phyloP scores from a whole-genome alignment of 2,329 filamentous ascomycete species.

The Scedosporium dehoogii region DNA sequence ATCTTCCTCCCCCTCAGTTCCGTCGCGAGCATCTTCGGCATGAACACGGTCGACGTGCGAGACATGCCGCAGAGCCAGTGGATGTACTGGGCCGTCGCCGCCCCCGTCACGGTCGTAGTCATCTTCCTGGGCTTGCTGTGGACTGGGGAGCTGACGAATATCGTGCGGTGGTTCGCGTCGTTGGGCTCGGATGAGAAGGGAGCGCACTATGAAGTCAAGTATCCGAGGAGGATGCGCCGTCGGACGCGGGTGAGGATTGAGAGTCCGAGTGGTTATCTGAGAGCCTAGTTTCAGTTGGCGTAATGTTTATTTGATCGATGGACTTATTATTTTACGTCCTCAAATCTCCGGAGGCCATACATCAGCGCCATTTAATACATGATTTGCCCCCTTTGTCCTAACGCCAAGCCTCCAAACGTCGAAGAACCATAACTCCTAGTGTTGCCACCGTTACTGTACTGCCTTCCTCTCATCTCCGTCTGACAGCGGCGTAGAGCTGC shows the following conservation, averaged over 20 bases:
- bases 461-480: too few relatives aligned
- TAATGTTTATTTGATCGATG: too few relatives aligned
- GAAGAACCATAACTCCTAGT: too few relatives aligned
- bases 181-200: background rate
- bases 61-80: conserved; percentile 38
- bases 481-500: too few relatives aligned
- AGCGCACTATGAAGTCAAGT: background rate
- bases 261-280: too few relatives aligned
- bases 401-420: too few relatives aligned
- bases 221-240: background rate
- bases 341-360: too few relatives aligned
- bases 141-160: conserved; percentile 30
- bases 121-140: conserved; percentile 30
- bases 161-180: conserved; percentile 14
- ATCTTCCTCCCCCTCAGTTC: conserved; percentile 37
- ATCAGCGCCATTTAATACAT: too few relatives aligned
- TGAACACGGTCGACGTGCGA: conserved; percentile 41
- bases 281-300: too few relatives aligned
- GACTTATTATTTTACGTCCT: too few relatives aligned
- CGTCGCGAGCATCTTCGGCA: conserved; percentile 39
- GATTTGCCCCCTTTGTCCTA: too few relatives aligned
- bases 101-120: conserved; percentile 33
- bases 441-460: too few relatives aligned
- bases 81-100: conserved; percentile 38
- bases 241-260: background rate